Percentiles rank a stretch among this genome's conserved stretches.
These are phyloP conservation scores for Penstemon newberryi DNA, from an alignment of 257 asterid genomes.

Conservation along the genomic window DNA sequence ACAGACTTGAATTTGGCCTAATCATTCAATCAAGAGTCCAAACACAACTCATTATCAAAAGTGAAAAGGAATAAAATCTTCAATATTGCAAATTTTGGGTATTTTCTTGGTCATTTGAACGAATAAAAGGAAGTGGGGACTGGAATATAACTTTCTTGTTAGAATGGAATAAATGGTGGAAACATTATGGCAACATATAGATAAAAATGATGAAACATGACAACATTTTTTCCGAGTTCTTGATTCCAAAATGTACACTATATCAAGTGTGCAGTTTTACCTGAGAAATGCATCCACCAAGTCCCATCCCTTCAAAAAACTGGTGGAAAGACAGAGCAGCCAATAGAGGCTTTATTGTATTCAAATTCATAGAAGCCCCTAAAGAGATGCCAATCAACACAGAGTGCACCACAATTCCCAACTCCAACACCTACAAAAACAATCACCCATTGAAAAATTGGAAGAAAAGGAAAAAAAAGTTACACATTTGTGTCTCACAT, in stretches of 20 bases:
- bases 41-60: neutral
- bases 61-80: neutral
- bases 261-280: slow-evolving; percentile 24
- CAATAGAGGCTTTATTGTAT: slow-evolving; percentile 53
- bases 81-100: neutral
- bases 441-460: neutral
- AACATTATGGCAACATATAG: slow-evolving; percentile 24
- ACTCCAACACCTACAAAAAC: slow-evolving; percentile 50
- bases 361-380: slow-evolving; percentile 50
- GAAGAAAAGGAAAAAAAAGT: neutral
- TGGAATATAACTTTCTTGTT: slow-evolving; percentile 31
- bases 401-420: slow-evolving; percentile 67
- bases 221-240: slow-evolving; percentile 27
- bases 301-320: slow-evolving; percentile 72
- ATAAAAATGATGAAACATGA: slow-evolving; percentile 23
- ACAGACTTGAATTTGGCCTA: slow-evolving; percentile 56
- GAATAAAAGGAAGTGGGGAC: slow-evolving; percentile 27
- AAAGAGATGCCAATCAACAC: slow-evolving; percentile 59
- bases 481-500: too few relatives aligned
- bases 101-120: neutral
- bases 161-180: slow-evolving; percentile 10
- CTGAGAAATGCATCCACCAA: slow-evolving; percentile 72
- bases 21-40: neutral
- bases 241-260: slow-evolving; percentile 20
- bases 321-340: slow-evolving; percentile 66